Evolutionary conservation across 2,329 filamentous ascomycete genomes (phyloP), one percentile per base, ranked within the genome.

Genomic region (Pestalotiopsis sp.): DNA sequence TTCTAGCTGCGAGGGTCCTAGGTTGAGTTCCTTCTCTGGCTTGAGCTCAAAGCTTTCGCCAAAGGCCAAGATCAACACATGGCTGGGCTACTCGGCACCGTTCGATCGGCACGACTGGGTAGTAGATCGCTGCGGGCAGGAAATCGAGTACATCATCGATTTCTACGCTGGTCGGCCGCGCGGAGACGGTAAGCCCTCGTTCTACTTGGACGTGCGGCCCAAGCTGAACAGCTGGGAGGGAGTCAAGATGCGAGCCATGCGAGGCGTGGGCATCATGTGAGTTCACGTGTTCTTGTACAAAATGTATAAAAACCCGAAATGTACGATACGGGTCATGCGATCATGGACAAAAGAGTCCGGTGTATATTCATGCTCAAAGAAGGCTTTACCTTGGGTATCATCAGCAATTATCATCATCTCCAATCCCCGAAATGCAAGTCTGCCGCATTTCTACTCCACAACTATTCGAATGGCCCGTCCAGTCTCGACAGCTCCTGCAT

Each of bases 31-130:
- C 3, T 99, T 99, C 78, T 89, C 90, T 3, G 97, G 97, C 69
- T 84, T 91, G 61, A 90, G 85, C 74, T 84, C 83, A 14, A 84
- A 83, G 69, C 84, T 98, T 83, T 96, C 93, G 3, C 96, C 96
- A 0, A 91, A 91, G 70, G 96, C 96, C 2, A 86, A 95, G 69
- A 80, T 96, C 73, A 97, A 97, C 80, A 93, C 91, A 4, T 81
- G 94, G 68, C 82, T 97, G 66, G 96, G 96, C n/a, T 98, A 97
- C 80, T 91, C 92, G 69, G 86, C 91, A 66, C 96, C 96, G 1
- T 99, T 99, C 80, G 96, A 99, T 81, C 87, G 96, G 36, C 96
- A 99, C 79, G 96, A 99, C 80, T 99, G 96, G 96, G 90, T 98
- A 27, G 91, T 99, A 45, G 95, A 99, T 81, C 87, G 96, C 65